Percentiles rank a stretch among this genome's conserved stretches.
These are phyloP conservation scores for Nakaseomyces bracarensis DNA, from an alignment of 1,139 yeast species.

Conservation along the genomic window DNA sequence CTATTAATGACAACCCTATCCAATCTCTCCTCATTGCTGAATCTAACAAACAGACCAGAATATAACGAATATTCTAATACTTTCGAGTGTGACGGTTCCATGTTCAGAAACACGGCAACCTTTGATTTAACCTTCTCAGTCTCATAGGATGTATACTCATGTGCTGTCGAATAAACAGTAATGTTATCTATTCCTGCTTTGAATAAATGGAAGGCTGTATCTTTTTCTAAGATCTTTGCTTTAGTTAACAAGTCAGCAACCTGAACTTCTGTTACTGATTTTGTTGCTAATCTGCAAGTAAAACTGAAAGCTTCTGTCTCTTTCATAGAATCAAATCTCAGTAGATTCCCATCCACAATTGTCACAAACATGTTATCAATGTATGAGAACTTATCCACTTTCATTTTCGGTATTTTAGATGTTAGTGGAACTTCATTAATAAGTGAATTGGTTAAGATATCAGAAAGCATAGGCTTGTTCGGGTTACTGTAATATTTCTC, in stretches of 20 bases:
- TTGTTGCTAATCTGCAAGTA: conserved; percentile 29
- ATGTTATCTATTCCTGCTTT: conserved; percentile 38
- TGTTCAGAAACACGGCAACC: conserved; percentile 58
- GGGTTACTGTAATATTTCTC: conserved; percentile 29
- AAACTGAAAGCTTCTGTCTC: conserved; percentile 18
- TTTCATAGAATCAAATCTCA: conserved; percentile 30
- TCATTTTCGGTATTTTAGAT: conserved; percentile 58
- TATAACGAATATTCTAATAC: conserved; percentile 36
- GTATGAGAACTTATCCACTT: conserved; percentile 60
- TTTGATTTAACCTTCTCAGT: conserved; percentile 55
- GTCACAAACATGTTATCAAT: conserved; percentile 48
- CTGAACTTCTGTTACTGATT: conserved; percentile 33
- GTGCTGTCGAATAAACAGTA: conserved; percentile 69
- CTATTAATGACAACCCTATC: conserved; percentile 20
- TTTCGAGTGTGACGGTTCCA: conserved; percentile 32
- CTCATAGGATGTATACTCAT: conserved; percentile 51
- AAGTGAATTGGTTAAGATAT: conserved; percentile 79
- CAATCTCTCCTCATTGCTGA: conserved; percentile 26
- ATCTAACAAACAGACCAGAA: conserved; percentile 42
- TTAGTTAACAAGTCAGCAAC: conserved; percentile 64
- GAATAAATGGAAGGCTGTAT: conserved; percentile 82
- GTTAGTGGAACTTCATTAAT: conserved; percentile 73
- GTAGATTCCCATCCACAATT: conserved; percentile 34
- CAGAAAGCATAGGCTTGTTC: conserved; percentile 59
- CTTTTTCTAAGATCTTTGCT: conserved; percentile 68